Evolutionary conservation across 345 rosid species (phyloP).

Genomic region (Aurinia saxatilis): DNA sequence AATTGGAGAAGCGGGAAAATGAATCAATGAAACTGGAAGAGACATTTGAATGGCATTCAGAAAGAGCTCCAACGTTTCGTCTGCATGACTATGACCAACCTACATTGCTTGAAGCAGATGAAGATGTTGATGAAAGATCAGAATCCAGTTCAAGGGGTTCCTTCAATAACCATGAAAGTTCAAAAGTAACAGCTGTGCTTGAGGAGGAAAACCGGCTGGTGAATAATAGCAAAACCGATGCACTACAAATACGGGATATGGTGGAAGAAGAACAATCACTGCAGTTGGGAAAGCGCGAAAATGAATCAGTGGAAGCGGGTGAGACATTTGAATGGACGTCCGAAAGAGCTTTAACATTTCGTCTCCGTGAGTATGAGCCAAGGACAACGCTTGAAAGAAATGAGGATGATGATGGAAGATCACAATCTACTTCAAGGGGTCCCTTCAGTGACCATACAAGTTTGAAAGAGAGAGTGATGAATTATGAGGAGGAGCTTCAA

Average conservation of each 20-base stretch:
- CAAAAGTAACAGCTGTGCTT: not conserved
- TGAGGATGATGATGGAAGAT: not conserved
- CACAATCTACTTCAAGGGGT: conserved; percentile 10
- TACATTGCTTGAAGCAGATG: not conserved
- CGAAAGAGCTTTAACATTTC: conserved; percentile 18
- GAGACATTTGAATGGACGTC: conserved; percentile 19
- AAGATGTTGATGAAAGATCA: conserved; percentile 5
- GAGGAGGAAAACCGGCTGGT: conserved; percentile 1
- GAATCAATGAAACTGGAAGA: not conserved
- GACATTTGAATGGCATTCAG: conserved; percentile 6
- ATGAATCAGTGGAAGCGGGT: not conserved
- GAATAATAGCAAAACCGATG: not conserved
- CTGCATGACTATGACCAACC: not conserved
- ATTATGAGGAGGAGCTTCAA: not conserved
- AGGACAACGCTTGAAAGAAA: not conserved
- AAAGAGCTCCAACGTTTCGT: conserved; percentile 12
- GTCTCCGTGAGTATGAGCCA: not conserved
- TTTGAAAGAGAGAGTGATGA: not conserved
- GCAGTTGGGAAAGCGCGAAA: not conserved
- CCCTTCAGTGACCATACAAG: not conserved
- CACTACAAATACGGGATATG: not conserved
- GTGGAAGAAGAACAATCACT: not conserved
- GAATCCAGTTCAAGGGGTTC: conserved; percentile 1
- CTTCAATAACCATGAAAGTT: not conserved
- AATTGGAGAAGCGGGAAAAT: not conserved